A percentile compares a stretch with the other conserved stretches of the same genome.
Evolutionary conservation across 495 filamentous ascomycete genomes (phyloP).

Genomic region (Aspergillus saccharolyticus): DNA sequence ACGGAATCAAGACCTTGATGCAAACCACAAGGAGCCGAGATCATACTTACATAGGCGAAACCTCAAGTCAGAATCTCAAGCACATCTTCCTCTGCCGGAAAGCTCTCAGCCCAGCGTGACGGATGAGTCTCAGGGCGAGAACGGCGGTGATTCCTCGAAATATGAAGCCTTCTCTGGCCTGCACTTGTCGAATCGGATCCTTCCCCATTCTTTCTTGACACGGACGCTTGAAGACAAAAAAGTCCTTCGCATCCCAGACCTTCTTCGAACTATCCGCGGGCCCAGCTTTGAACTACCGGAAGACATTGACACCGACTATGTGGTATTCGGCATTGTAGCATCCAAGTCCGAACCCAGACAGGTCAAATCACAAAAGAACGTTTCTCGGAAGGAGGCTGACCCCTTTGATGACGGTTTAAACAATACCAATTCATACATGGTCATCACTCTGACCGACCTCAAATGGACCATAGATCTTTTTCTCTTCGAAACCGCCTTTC

Average conservation of each 20-base stretch:
- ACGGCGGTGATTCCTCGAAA: conserved; percentile 36
- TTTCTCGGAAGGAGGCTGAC: conserved; percentile 35
- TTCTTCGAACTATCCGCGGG: conserved; percentile 73
- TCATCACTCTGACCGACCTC: conserved; percentile 77
- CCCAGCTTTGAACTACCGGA: conserved; percentile 86
- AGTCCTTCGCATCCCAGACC: conserved; percentile 70
- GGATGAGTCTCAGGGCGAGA: conserved; percentile 11
- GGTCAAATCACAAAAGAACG: conserved; percentile 52
- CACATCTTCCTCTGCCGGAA: conserved; percentile 14
- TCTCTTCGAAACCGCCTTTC: conserved; percentile 86
- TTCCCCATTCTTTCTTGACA: conserved; percentile 72
- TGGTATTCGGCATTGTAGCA: conserved; percentile 81
- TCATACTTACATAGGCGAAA: conserved; percentile 22
- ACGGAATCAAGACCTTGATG: conserved; percentile 21
- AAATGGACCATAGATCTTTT: conserved; percentile 89
- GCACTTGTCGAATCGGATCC: conserved; percentile 79
- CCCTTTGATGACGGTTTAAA: conserved; percentile 53
- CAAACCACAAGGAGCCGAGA: conserved; percentile 14
- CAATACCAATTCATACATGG: conserved; percentile 80
- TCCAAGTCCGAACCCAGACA: conserved; percentile 76
- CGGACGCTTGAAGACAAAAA: conserved; percentile 73
- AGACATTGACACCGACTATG: conserved; percentile 77
- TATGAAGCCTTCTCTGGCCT: conserved; percentile 85
- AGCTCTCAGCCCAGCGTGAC: conserved; percentile 13
- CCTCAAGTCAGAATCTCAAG: conserved; percentile 29